Base-by-base conservation (phyloP, 441 rosid species). In the Gossypium davidsonii region DNA sequence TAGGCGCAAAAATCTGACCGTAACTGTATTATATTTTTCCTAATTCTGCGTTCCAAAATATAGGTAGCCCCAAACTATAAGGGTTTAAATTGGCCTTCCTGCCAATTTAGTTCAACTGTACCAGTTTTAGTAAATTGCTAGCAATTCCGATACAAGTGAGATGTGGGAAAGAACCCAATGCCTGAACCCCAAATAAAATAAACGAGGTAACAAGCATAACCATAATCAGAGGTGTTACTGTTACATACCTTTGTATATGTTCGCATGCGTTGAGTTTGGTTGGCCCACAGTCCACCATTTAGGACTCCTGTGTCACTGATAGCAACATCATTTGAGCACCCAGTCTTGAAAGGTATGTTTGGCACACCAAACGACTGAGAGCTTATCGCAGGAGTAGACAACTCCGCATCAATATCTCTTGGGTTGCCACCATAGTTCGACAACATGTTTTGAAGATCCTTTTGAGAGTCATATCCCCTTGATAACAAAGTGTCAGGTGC, bases 361-460 rank as follows among this genome's bases (percentile, higher is more conserved):
- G 96, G 92, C 79, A 91, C 80, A 31, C 95, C 99, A 76, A 95
- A 95, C 21, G 99, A 91, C 78, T 95, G 99, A 59, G 99, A 87
- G 81, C 98, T 87, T 72, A 89, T 84, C 34, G 86, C 99, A 51
- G 97, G 94, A 74, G 94, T 88, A 63, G 99, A 94, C 80, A 92
- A 85, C 77, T 94, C 99, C 3, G 97, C 91, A 75, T 90, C 97
- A 67, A 94, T 90, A 78, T 92, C 98, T 74, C 89, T 88, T 34
- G 91, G 88, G 15, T 83, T 81, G 65, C 90, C 85, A 57, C 91
- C 97, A 81, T 91, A 95, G 75, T 85, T 92, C 59, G 91, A 80
- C 72, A 95, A 90, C 87, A 95, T 75, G 85, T 92, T 89, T 73
- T 91, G 99, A 21, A 95, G 90, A 84, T 95, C 99, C 86, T 91